Base-by-base conservation (phyloP, 345 rosid genomes). In the Lenwebbia sp. region DNA sequence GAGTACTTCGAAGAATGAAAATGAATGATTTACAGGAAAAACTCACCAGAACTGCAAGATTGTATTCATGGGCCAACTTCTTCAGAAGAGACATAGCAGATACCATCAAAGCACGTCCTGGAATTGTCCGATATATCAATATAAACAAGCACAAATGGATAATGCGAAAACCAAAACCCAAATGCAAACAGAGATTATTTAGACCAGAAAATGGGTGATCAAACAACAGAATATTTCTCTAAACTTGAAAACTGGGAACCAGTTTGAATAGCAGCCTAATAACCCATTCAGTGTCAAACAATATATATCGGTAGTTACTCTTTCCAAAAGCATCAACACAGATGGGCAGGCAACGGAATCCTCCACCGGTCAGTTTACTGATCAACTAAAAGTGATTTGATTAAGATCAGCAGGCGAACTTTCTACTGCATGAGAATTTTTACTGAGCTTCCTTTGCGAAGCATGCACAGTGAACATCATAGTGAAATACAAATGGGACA, bases 61-160 rank as follows among this genome's bases (percentile, higher is more conserved):
- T 93, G 86, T 93, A 92, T 90, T 94, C 95, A 86, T 95, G 92
- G 47, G 98, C 96, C 83, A 96, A 88, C 92, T 95, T 94, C 93
- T 96, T 96, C 62, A 96, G 94, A 88, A 96, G 82, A 87, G 87
- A 86, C 60, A 98, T 98, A 88, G 90, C 92, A 81, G 97, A 92
- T 57, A 90, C 85, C 98, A 95, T 96, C 88, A 96, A 88, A 92
- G 95, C 93, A 62, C 88, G 95, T 87, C 97, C 99, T 95, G 91
- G 54, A 85, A 53, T 26, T 40, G 85, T 83, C 86, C 76, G 81
- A 82, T n/a, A 88, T 51, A 50, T 47, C 65, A 26, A 82, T n/a
- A 86, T 28, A 54, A 74, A 86, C 82, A 60, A 17, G 50, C 12
- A 40, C 60, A 30, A 21, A 25, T 0, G 1, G 58, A 83, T 7